Percentiles rank a stretch among this genome's conserved stretches.
phyloP scores from a whole-genome alignment of 257 asterid species.

The Primulina eburnea region DNA sequence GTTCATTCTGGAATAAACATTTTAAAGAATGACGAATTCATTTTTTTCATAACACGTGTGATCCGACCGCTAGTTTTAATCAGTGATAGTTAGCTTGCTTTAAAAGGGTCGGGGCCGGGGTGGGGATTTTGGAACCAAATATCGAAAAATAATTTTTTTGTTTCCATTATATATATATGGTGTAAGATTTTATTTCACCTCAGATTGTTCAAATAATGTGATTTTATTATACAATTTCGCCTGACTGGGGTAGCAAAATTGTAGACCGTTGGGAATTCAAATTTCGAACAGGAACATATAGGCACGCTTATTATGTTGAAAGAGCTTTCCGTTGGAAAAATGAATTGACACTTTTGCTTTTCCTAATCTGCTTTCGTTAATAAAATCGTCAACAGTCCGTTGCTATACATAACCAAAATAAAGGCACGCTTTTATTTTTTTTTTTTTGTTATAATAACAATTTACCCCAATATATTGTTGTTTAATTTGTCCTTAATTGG shows the following conservation, averaged over 20 bases:
- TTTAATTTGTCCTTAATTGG: background rate
- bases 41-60: no score
- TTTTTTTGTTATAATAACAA: no score
- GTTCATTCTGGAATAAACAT: no score
- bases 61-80: no score
- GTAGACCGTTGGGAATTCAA: background rate
- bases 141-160: no score
- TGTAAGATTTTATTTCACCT: background rate
- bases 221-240: background rate
- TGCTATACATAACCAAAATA: background rate
- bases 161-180: no score
- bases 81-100: no score
- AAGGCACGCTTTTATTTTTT: background rate
- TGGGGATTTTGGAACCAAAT: no score
- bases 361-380: background rate
- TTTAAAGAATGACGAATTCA: no score
- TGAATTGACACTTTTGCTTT: background rate
- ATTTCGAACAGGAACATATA: background rate
- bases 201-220: background rate
- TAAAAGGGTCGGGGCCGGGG: no score
- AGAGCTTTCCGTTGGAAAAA: background rate
- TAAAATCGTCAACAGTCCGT: background rate
- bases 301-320: background rate
- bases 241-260: background rate
- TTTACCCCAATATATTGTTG: background rate